These are phyloP conservation scores for Alternaria alternata DNA, from an alignment of 2,329 filamentous ascomycete species.

Conservation along the genomic window DNA sequence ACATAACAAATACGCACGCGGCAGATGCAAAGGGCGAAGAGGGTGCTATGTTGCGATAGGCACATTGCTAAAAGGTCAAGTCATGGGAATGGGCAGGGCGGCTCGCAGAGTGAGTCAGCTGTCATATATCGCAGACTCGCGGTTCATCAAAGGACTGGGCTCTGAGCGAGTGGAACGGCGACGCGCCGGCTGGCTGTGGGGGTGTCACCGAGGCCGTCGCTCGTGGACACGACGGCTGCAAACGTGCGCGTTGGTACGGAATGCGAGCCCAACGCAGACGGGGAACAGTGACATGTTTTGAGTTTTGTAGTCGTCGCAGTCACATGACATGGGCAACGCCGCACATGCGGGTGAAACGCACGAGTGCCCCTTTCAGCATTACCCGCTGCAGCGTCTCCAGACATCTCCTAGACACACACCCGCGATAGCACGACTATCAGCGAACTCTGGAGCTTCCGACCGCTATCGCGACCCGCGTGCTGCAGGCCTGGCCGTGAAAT, in stretches of 20 bases:
- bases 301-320: neutral
- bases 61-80: conserved; percentile 9
- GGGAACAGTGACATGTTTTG: neutral
- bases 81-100: neutral
- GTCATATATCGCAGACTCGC: conserved; percentile 11
- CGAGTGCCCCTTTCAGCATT: conserved; percentile 30
- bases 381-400: conserved; percentile 10
- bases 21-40: neutral
- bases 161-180: conserved; percentile 16
- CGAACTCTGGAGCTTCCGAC: neutral
- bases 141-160: conserved; percentile 7
- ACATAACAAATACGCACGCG: conserved; percentile 9
- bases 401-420: conserved; percentile 15
- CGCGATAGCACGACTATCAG: conserved; percentile 10
- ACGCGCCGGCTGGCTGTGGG: conserved; percentile 10
- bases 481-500: conserved; percentile 11
- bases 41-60: neutral
- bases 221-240: neutral
- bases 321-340: conserved; percentile 13
- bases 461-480: neutral
- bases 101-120: conserved; percentile 10
- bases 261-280: conserved; percentile 2
- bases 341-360: conserved; percentile 16
- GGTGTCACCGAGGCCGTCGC: conserved; percentile 7
- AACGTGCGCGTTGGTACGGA: neutral